Base-by-base conservation (phyloP, 306 rosid species). In the Sophora flavescens region DNA sequence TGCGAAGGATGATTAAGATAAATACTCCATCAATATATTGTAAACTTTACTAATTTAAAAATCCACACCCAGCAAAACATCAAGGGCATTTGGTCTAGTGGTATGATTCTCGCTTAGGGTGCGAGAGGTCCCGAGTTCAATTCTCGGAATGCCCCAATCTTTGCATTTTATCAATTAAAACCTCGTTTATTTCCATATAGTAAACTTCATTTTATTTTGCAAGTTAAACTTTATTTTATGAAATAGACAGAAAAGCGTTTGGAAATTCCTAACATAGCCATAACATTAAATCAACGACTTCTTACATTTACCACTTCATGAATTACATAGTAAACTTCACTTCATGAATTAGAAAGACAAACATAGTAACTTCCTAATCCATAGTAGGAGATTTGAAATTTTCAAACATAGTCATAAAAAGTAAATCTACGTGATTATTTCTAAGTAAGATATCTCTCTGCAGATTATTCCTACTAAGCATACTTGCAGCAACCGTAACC, bases 81-180 rank as follows among this genome's bases (percentile, higher is more conserved):
- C 22, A 22, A 22, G 84, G 73, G 78, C 78, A 83, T 78, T 83
- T 83, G 85, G 82, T 82, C 78, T 70, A 81, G 78, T 82, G 82
- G 82, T 63, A 82, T 76, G 82, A 82, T 82, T 82, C 82, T 82
- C 82, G 82, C 82, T 82, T 76, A 82, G 83, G 80, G 83, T 77
- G 86, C 79, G 76, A 77, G 86, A 82, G 76, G 82, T 81, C 78
- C 81, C 69, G 81, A 81, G 85, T 81, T 81, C 85, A 81, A 76
- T 81, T 71, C 71, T 68, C 71, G 82, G 82, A 76, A 81, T 74
- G 85, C 82, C 81, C 82, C 80, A 0, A 0, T 38, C 0, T 33
- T 2, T 3, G 7, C 12, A 41, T 41, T 41, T 41, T 41, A 8
- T 7, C 3, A 41, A 41, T 41, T 41, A 8, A 10, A 41, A 41